phyloP scores from a whole-genome alignment of 352 stramenopile genomes.

The Thalassiosira gravida region DNA sequence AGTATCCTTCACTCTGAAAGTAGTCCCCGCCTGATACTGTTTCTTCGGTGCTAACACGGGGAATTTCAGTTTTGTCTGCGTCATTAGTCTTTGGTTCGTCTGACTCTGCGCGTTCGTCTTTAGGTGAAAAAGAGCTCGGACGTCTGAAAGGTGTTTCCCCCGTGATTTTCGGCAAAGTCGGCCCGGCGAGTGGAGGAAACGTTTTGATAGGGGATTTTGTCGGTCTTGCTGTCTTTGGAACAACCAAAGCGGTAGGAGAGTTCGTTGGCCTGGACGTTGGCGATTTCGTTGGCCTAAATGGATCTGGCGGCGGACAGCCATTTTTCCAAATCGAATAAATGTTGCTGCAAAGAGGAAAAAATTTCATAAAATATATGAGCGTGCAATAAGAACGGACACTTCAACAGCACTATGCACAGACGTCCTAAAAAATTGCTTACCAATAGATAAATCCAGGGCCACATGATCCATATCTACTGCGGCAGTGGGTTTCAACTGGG shows the following conservation, averaged over 20 bases:
- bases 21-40: too few relatives aligned
- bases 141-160: constrained; percentile 25
- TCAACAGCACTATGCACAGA: too few relatives aligned
- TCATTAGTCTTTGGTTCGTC: constrained; percentile 21
- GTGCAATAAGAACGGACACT: too few relatives aligned
- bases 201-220: constrained; percentile 19
- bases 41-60: too few relatives aligned
- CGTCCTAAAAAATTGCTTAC: constrained; percentile 18
- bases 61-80: constrained; percentile 1
- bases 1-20: constrained; percentile 16
- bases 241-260: background rate
- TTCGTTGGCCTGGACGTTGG: constrained; percentile 35
- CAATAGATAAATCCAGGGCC: constrained; percentile 63
- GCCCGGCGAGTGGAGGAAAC: constrained; percentile 36
- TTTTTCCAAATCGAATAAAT: constrained; percentile 49
- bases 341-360: constrained; percentile 20
- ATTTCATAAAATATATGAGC: too few relatives aligned
- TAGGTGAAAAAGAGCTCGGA: constrained; percentile 22
- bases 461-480: constrained; percentile 56
- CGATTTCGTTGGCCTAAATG: constrained; percentile 32
- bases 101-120: constrained; percentile 20
- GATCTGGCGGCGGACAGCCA: constrained; percentile 34
- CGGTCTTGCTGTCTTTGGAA: background rate
- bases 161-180: constrained; percentile 40
- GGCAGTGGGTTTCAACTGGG: constrained; percentile 52